A percentile compares a stretch with the other conserved stretches of the same genome.
Evolutionary conservation across 768 basidiomycete genomes (phyloP).

Genomic region (Trametes sanguinea): DNA sequence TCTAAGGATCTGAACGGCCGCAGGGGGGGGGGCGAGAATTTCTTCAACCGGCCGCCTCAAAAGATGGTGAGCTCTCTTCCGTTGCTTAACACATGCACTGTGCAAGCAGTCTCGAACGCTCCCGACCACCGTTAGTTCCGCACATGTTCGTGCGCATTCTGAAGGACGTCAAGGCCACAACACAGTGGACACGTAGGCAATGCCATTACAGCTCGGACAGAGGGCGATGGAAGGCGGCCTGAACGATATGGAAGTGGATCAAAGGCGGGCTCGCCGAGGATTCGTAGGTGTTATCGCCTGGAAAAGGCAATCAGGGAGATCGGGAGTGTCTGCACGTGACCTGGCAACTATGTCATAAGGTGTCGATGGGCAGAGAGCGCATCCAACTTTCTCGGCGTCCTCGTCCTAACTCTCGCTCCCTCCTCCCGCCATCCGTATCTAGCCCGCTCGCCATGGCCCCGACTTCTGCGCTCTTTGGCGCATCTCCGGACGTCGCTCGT

Average conservation of each 20-base stretch:
- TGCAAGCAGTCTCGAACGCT: conserved; percentile 8
- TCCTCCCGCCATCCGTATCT: background rate
- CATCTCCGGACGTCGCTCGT: conserved; percentile 42
- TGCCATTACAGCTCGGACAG: conserved; percentile 6
- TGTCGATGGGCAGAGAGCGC: conserved; percentile 12
- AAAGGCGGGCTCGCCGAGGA: background rate
- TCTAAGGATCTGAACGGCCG: too few species aligned
- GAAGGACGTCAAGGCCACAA: background rate
- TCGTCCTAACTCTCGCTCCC: conserved; percentile 5
- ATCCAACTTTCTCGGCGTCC: conserved; percentile 20
- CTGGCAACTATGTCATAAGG: conserved; percentile 25
- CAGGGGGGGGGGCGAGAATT: too few species aligned
- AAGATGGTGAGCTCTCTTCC: background rate
- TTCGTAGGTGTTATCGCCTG: conserved; percentile 5
- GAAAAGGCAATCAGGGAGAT: conserved; percentile 14
- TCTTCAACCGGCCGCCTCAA: too few species aligned
- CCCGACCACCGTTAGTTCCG: conserved; percentile 1
- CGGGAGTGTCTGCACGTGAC: conserved; percentile 15
- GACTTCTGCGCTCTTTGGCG: conserved; percentile 42
- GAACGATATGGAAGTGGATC: conserved; percentile 1
- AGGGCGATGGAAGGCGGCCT: background rate
- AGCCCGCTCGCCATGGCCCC: conserved; percentile 34
- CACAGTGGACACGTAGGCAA: background rate
- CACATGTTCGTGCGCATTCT: background rate
- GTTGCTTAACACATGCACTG: background rate